Evolutionary conservation across 2,329 filamentous ascomycete genomes (phyloP), one percentile per base, ranked within the genome.

Genomic region (Colletotrichum cereale): DNA sequence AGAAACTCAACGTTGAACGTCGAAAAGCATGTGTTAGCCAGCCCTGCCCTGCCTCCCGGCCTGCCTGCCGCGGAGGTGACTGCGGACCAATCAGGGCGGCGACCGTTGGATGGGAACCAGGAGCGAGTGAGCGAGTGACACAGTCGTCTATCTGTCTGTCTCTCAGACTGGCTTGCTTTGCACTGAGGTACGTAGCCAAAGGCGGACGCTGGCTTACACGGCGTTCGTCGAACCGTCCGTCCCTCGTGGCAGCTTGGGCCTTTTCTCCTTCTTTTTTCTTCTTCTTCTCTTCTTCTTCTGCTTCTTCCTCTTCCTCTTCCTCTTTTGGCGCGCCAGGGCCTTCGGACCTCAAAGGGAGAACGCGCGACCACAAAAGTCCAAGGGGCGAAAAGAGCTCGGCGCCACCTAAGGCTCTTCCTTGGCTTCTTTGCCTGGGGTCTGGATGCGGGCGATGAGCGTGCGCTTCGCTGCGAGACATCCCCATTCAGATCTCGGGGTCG

Each of bases 341-440:
- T 31, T 62, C 67, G 67, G 67, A 42, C 34, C 34, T 29, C 50
- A 56, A 61, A 34, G 16, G 40, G 38, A 5, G 11, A 24, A 21
- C 5, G 14, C 40, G 40, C n/a, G 44, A 55, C 31, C n/a, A 53
- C 11, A 40, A 42, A 31, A 16, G 48, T 18, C 31, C n/a, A n/a
- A n/a, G 67, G 56, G 42, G 67, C 61, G 53, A 69, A 40, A 61
- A n/a, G n/a, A n/a, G 53, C 55, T 66, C 62, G 67, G 62, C 67
- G 67, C 67, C 67, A 70, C 67, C 40, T n/a, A 66, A 56, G 62
- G n/a, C 31, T 24, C 26, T 21, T 18, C 52, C 14, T 5, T 42
- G 16, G 14, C 52, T 55, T 21, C 36, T 40, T 26, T 11, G 21
- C n/a, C n/a, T n/a, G n/a, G n/a, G n/a, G n/a, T n/a, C n/a, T n/a